phyloP scores from a whole-genome alignment of 2,329 filamentous ascomycete species.

The Xylaria sp. region DNA sequence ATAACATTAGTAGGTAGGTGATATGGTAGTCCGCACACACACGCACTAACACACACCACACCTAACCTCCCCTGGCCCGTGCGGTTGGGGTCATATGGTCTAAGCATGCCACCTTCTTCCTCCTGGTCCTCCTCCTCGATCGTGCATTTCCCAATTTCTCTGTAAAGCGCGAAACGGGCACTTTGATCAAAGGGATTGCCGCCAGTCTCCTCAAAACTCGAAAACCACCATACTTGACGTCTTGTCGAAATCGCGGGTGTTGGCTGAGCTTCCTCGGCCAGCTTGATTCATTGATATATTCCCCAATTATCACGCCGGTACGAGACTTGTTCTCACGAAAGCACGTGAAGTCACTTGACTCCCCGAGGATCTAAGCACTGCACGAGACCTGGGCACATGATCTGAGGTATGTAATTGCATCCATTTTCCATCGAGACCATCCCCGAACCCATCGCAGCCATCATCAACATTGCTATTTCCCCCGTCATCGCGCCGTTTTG shows the following conservation, averaged over 20 bases:
- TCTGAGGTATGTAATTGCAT: slow-evolving; percentile 30
- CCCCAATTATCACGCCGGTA: slow-evolving; percentile 35
- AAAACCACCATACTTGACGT: slow-evolving; percentile 9
- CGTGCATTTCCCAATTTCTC: slow-evolving; percentile 31
- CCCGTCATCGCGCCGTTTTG: slow-evolving; percentile 2
- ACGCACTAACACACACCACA: not conserved
- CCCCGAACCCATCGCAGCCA: not conserved
- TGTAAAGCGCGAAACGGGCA: slow-evolving; percentile 20
- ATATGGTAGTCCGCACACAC: not conserved
- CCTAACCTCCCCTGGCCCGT: slow-evolving; percentile 16
- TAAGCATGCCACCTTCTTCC: slow-evolving; percentile 36
- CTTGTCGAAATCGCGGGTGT: slow-evolving; percentile 22
- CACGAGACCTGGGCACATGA: slow-evolving; percentile 38
- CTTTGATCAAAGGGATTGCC: slow-evolving; percentile 12
- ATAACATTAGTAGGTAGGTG: too few relatives aligned
- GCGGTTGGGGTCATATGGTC: slow-evolving; percentile 28
- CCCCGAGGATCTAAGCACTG: slow-evolving; percentile 33
- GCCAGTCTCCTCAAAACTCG: slow-evolving; percentile 1
- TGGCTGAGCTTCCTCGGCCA: slow-evolving; percentile 26
- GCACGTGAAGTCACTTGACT: slow-evolving; percentile 40
- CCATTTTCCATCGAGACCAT: not conserved
- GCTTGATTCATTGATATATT: slow-evolving; percentile 29
- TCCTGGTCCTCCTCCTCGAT: slow-evolving; percentile 30
- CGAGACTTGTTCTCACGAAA: slow-evolving; percentile 33
- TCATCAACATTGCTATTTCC: slow-evolving; percentile 3